Evolutionary conservation across 495 filamentous ascomycete genomes (phyloP).

Genomic region (Aspergillus sclerotiicarbonarius): DNA sequence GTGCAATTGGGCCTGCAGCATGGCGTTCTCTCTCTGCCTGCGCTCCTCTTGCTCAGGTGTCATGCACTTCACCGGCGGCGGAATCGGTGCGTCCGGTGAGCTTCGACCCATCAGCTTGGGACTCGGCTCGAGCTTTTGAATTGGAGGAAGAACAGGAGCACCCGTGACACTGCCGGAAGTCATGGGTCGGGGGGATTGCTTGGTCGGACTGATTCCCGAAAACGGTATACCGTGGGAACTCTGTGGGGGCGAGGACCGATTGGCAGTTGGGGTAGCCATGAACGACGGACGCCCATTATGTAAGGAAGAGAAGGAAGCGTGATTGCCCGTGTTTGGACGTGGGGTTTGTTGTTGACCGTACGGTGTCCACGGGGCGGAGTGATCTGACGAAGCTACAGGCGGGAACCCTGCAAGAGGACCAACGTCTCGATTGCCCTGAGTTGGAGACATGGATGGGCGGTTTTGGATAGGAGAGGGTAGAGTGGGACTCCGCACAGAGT

Average conservation of each 20-base stretch:
- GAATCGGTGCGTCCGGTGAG: constrained; percentile 47
- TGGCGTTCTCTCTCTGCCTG: constrained; percentile 40
- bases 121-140: constrained; percentile 48
- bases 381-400: constrained; percentile 28
- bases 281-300: constrained; percentile 24
- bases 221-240: constrained; percentile 53
- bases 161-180: constrained; percentile 46
- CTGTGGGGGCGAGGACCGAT: constrained; percentile 44
- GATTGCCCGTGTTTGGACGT: constrained; percentile 29
- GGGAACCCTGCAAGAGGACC: constrained; percentile 47
- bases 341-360: constrained; percentile 36
- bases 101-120: constrained; percentile 50
- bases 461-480: constrained; percentile 43
- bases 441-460: constrained; percentile 50
- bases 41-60: constrained; percentile 49
- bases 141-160: constrained; percentile 48
- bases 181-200: constrained; percentile 58
- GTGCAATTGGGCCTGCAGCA: constrained; percentile 26
- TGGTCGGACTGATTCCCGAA: constrained; percentile 73
- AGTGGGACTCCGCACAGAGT: constrained; percentile 39
- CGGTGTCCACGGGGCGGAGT: constrained; percentile 33
- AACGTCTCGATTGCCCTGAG: constrained; percentile 47
- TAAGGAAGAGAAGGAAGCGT: constrained; percentile 34
- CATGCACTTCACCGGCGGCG: constrained; percentile 47
- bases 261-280: constrained; percentile 32